Percentiles rank a stretch among this genome's conserved stretches.
phyloP scores from a whole-genome alignment of 202 grass and related monocot genomes.

The Bolboschoenoplectus hybrid region DNA sequence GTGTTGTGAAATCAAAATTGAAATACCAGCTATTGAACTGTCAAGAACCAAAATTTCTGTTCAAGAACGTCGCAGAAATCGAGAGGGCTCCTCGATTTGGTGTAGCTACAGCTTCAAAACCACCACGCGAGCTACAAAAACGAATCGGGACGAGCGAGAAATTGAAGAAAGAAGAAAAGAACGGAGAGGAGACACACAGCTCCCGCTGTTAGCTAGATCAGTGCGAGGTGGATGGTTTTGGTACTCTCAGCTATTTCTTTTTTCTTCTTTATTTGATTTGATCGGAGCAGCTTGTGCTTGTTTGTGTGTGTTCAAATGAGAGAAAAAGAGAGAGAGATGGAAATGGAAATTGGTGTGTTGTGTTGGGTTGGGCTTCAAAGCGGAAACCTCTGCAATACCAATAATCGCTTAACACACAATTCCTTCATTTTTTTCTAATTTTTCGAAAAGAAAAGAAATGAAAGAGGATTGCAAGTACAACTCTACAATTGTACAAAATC shows the following conservation, averaged over 20 bases:
- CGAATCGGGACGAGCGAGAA: neutral
- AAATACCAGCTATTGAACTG: neutral
- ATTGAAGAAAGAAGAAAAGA: neutral
- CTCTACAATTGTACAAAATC: too few species aligned
- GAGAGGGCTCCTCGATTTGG: conserved; percentile 11
- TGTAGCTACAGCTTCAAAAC: conserved; percentile 12
- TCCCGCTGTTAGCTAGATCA: conserved; percentile 26
- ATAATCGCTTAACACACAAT: neutral
- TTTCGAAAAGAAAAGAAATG: neutral
- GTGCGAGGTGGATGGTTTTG: conserved; percentile 8
- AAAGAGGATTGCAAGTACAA: too few species aligned
- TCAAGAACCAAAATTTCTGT: neutral
- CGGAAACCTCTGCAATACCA: neutral
- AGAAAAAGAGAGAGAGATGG: neutral
- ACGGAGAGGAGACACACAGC: neutral
- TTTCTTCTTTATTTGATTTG: neutral
- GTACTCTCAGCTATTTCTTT: neutral
- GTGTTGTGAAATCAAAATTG: neutral
- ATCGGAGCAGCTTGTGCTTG: neutral
- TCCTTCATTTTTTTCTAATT: neutral
- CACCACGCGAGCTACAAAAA: neutral
- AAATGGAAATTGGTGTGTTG: neutral
- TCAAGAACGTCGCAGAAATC: neutral
- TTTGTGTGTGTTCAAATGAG: neutral
- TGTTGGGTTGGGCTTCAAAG: neutral